Base-by-base conservation (phyloP, 2,329 filamentous ascomycete species). In the Juglanconis oblonga region DNA sequence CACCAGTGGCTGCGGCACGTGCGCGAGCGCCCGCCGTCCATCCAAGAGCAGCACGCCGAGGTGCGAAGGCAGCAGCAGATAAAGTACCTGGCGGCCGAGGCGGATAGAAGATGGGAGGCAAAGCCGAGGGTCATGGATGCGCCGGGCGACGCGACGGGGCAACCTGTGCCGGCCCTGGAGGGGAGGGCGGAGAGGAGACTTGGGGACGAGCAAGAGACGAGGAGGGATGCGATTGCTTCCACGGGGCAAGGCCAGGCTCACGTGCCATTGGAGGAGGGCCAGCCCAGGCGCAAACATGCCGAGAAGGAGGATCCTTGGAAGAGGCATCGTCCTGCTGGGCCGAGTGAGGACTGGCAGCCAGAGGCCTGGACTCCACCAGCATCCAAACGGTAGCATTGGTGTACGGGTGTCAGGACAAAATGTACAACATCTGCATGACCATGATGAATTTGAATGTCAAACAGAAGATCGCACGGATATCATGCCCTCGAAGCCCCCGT, bases 1-100 rank as follows among this genome's bases (percentile, higher is more conserved):
- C 86, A 88, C 72, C 86, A 88, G 68, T 89, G 87, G 87, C 77
- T 89, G 52, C 83, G 87, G 14, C 79, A 88, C 70, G 83, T 81
- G 50, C 82, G 87, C 24, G 62, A 68, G 2, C 70, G 79, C 0
- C 76, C 86, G 2, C 87, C 87, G 1, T 80, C 76, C 2, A 71
- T 88, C 10, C 72, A 73, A 1, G 87, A 89, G 70, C 85, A 88
- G 71, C 68, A 73, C 6, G 71, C 69, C 38, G 86, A 89, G 56
- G 69, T 84, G 1, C 68, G 70, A 10, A 78, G 87, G 32, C 82
- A 80, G 70, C 74, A 76, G 54, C 76, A 79, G 60, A 78, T 88
- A 65, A 81, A 80, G 69, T 62, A 77, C 5, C 76, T 88, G 14
- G 87, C 85, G 11, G 83, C 83, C 14, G 73, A 83, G 69, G 87